Conservation (phyloP, 345 rosid genomes). For the Populus alba region DNA sequence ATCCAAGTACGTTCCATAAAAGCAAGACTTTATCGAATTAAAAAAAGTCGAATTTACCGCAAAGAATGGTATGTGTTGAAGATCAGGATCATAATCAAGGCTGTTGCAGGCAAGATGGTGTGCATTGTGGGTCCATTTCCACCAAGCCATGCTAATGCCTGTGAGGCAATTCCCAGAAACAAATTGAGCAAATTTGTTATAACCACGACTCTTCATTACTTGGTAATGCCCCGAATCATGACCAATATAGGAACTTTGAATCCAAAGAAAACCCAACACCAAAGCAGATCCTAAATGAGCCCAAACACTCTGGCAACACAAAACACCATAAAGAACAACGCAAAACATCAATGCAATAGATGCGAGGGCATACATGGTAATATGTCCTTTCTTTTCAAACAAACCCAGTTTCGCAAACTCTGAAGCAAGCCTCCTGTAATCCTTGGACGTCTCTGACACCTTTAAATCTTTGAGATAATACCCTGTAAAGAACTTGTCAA, state of each 20-base stretch:
- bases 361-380: constrained; percentile 41
- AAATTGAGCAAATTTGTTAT: constrained; percentile 59
- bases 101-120: constrained; percentile 88
- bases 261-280: constrained; percentile 73
- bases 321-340: constrained; percentile 59
- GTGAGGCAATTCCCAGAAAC: constrained; percentile 78
- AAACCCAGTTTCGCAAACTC: constrained; percentile 66
- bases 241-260: constrained; percentile 78
- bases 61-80: constrained; percentile 86
- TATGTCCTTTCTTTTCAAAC: constrained; percentile 78
- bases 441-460: constrained; percentile 73
- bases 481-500: constrained; percentile 67
- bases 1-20: constrained; percentile 55
- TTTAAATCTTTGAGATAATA: constrained; percentile 57
- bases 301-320: constrained; percentile 50
- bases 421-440: constrained; percentile 54
- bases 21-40: constrained; percentile 55
- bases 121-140: constrained; percentile 98
- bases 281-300: constrained; percentile 60
- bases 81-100: constrained; percentile 90
- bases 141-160: constrained; percentile 97
- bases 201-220: constrained; percentile 49
- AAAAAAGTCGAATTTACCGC: constrained; percentile 72
- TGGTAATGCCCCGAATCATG: constrained; percentile 96
- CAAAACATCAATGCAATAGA: constrained; percentile 43